Evolutionary conservation across 2,329 filamentous ascomycete genomes (phyloP).

Genomic region (Sclerotinia subarctica): DNA sequence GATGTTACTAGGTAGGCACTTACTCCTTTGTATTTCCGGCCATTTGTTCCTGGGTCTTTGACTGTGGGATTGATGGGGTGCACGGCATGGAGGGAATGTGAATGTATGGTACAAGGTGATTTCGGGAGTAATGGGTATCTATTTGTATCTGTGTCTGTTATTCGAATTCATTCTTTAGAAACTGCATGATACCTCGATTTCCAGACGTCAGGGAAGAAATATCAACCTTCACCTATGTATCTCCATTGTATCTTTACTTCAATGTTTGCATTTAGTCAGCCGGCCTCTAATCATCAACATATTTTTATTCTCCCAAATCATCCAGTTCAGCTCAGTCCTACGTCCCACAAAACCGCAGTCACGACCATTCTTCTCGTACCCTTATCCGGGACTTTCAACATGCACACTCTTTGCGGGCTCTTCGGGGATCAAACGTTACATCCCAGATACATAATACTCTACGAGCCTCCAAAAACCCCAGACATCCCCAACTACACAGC

Average conservation of each 20-base stretch:
- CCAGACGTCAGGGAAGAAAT: not conserved
- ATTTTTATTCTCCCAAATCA: not conserved
- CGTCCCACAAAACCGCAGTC: not conserved
- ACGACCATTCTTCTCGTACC: not conserved
- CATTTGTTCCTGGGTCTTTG: not conserved
- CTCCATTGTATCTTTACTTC: not conserved
- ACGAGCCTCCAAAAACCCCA: not conserved
- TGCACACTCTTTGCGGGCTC: not conserved
- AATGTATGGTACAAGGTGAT: not conserved
- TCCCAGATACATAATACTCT: not conserved
- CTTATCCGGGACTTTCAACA: not conserved
- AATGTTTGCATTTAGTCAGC: no score
- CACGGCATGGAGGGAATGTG: not conserved
- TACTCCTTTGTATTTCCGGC: conserved; percentile 2
- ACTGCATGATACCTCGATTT: not conserved
- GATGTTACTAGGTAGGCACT: not conserved
- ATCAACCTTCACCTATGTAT: not conserved
- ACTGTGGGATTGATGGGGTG: conserved; percentile 4
- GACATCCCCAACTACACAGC: not conserved
- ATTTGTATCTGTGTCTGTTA: not conserved
- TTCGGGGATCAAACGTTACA: not conserved
- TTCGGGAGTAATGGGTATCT: not conserved
- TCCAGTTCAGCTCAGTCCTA: not conserved
- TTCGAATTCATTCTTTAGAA: not conserved
- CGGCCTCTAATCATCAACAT: not conserved